Conservation (phyloP, 495 filamentous ascomycete genomes). For the Peziza echinospora region DNA sequence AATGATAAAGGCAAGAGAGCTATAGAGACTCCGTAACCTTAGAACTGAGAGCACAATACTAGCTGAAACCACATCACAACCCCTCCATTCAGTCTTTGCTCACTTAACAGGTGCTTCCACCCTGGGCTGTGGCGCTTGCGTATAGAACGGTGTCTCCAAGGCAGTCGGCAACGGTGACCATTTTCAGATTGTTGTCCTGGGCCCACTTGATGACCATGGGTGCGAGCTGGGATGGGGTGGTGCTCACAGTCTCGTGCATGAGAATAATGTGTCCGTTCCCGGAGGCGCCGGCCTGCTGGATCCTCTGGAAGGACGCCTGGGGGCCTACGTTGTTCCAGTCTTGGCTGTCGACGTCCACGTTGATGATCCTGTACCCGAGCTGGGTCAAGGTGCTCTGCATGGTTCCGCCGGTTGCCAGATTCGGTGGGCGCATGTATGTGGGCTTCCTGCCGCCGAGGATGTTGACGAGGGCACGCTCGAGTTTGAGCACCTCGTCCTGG, state of each 20-base stretch:
- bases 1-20: no score
- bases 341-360: slow-evolving; percentile 30
- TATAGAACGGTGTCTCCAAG: no score
- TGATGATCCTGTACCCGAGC: slow-evolving; percentile 33
- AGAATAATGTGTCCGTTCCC: slow-evolving; percentile 33
- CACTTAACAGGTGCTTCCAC: no score
- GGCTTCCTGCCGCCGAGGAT: slow-evolving; percentile 30
- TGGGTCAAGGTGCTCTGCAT: slow-evolving; percentile 25
- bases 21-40: no score
- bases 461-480: slow-evolving; percentile 31
- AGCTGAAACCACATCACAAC: no score
- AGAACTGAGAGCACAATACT: no score
- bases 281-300: slow-evolving; percentile 24
- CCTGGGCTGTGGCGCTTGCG: no score
- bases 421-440: slow-evolving; percentile 32
- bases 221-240: slow-evolving; percentile 27
- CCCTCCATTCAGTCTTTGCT: no score
- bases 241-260: slow-evolving; percentile 33
- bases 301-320: slow-evolving; percentile 24
- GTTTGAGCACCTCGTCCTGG: slow-evolving; percentile 27
- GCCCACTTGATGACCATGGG: slow-evolving; percentile 34
- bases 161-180: slow-evolving; percentile 34
- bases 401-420: slow-evolving; percentile 28
- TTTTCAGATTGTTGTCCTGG: slow-evolving; percentile 27
- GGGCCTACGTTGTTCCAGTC: slow-evolving; percentile 32